phyloP scores from a whole-genome alignment of 2,329 filamentous ascomycete species.

The Exutisphaerella laricina region DNA sequence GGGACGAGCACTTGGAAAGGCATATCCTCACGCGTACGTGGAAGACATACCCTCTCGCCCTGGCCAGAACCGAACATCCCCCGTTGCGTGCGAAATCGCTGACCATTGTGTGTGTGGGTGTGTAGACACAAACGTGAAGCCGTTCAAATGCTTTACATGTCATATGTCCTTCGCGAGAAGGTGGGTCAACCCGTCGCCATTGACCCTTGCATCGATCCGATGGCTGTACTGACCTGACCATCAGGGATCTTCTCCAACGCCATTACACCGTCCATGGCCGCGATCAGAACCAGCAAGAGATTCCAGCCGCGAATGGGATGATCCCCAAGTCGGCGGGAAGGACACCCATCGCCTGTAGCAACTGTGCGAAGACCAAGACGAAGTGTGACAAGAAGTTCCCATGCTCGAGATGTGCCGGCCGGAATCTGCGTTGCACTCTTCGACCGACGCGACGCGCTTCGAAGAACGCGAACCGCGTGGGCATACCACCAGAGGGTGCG shows the following conservation, averaged over 20 bases:
- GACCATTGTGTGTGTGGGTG: too few relatives aligned
- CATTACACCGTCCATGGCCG: slow-evolving; percentile 50
- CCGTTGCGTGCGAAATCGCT: too few relatives aligned
- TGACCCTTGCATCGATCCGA: not conserved
- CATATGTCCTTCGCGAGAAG: slow-evolving; percentile 51
- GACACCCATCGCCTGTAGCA: slow-evolving; percentile 50
- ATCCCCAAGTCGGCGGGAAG: slow-evolving; percentile 49
- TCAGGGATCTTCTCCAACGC: slow-evolving; percentile 46
- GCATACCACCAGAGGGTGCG: slow-evolving; percentile 27
- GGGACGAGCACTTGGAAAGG: slow-evolving; percentile 49
- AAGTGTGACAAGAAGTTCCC: slow-evolving; percentile 52
- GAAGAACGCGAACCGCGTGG: slow-evolving; percentile 38
- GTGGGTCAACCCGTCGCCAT: slow-evolving; percentile 33
- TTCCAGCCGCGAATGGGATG: slow-evolving; percentile 45
- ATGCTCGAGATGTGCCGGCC: slow-evolving; percentile 47
- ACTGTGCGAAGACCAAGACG: slow-evolving; percentile 51
- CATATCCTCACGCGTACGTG: slow-evolving; percentile 49
- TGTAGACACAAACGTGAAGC: slow-evolving; percentile 50
- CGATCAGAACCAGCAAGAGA: slow-evolving; percentile 47
- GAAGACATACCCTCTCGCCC: slow-evolving; percentile 1
- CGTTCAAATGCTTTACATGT: slow-evolving; percentile 51
- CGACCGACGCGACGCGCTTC: slow-evolving; percentile 45
- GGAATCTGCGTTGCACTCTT: slow-evolving; percentile 45
- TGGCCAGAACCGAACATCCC: too few relatives aligned
- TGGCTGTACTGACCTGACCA: slow-evolving; percentile 3